phyloP scores from a whole-genome alignment of 192 early-diverging fungal species.

The Mortierella alpina region DNA sequence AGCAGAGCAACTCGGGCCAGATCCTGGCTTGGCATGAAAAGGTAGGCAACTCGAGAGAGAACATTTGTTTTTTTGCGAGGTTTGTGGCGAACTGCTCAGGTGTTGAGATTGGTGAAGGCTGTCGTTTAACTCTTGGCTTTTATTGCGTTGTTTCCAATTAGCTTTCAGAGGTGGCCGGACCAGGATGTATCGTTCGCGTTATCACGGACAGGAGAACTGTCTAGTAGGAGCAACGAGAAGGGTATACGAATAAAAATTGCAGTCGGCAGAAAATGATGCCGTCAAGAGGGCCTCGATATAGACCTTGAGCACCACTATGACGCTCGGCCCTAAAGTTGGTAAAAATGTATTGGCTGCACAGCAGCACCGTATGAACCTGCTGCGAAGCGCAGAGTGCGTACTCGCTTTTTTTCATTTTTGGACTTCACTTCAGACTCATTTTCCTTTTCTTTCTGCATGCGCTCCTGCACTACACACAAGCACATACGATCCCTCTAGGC shows the following conservation, averaged over 20 bases:
- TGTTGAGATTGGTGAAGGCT: too few species aligned
- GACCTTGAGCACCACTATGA: too few species aligned
- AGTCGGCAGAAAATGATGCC: neutral
- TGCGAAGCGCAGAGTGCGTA: too few species aligned
- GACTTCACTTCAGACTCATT: too few species aligned
- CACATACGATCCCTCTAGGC: too few species aligned
- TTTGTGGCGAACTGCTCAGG: neutral
- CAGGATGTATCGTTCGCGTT: conserved; percentile 92
- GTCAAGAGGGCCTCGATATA: too few species aligned
- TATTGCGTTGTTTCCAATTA: conserved; percentile 44
- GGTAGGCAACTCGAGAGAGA: conserved; percentile 57
- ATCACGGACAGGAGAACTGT: conserved; percentile 87
- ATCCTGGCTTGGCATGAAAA: conserved; percentile 96
- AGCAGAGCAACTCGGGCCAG: conserved; percentile 83
- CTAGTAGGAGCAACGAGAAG: conserved; percentile 18
- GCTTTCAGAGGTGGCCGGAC: conserved; percentile 87
- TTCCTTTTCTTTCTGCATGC: too few species aligned
- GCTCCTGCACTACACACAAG: too few species aligned
- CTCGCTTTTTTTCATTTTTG: too few species aligned
- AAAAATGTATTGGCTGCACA: too few species aligned
- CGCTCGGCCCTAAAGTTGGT: too few species aligned
- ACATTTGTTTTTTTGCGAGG: neutral
- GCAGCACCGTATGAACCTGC: too few species aligned
- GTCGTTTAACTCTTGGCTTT: conserved; percentile 1
- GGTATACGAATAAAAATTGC: neutral